These are phyloP conservation scores for Candida wancherniae DNA, from an alignment of 805 yeast genomes.

Conservation along the genomic window DNA sequence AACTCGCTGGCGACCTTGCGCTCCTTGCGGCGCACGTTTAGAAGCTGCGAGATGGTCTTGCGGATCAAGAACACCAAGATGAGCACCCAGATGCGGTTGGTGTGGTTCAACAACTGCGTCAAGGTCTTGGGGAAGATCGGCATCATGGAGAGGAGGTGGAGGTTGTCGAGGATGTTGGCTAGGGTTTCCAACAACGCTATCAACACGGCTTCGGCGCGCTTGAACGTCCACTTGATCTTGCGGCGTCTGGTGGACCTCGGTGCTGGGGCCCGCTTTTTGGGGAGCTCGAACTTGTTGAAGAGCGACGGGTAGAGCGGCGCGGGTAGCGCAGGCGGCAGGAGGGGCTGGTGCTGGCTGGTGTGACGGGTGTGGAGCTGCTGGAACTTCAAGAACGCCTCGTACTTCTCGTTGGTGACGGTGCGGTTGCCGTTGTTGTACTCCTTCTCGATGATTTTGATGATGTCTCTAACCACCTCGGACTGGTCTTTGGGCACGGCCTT, in stretches of 20 bases:
- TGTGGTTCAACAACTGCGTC: slow-evolving; percentile 30
- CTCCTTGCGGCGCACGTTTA: slow-evolving; percentile 37
- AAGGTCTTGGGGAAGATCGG: slow-evolving; percentile 40
- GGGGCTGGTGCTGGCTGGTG: not conserved
- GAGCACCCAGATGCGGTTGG: slow-evolving; percentile 41
- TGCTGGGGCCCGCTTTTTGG: slow-evolving; percentile 7
- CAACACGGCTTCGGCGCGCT: slow-evolving; percentile 25
- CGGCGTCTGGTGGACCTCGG: not conserved
- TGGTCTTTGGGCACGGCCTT: slow-evolving; percentile 1
- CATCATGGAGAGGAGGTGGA: slow-evolving; percentile 37
- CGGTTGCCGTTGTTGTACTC: slow-evolving; percentile 36
- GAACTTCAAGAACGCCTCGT: slow-evolving; percentile 26
- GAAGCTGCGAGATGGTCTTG: slow-evolving; percentile 38
- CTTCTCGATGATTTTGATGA: slow-evolving; percentile 26
- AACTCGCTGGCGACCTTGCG: slow-evolving; percentile 35
- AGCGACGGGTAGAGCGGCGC: slow-evolving; percentile 32
- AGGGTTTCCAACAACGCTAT: slow-evolving; percentile 30
- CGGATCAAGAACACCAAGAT: slow-evolving; percentile 37
- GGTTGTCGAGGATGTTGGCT: slow-evolving; percentile 38
- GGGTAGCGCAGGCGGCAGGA: slow-evolving; percentile 20
- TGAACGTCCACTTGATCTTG: slow-evolving; percentile 22
- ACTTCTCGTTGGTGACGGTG: slow-evolving; percentile 34
- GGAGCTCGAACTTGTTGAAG: slow-evolving; percentile 27
- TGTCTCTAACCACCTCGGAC: slow-evolving; percentile 6
- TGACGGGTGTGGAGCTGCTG: slow-evolving; percentile 16